Conservation (phyloP, 2,329 filamentous ascomycete genomes). For the Botrytis tulipae region DNA sequence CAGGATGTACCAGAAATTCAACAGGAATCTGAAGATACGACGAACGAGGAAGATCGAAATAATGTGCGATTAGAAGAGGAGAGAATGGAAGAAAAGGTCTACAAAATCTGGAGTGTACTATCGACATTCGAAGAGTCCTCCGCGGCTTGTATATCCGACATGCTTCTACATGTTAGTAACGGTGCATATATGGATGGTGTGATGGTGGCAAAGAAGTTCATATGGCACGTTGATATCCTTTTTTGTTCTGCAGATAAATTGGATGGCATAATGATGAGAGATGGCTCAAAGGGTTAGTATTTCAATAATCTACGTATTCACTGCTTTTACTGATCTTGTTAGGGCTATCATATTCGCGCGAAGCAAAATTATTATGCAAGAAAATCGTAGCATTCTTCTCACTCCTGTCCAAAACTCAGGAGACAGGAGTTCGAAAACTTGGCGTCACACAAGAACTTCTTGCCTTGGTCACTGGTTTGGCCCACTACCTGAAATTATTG, state of each 20-base stretch:
- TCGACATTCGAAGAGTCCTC: conserved; percentile 98
- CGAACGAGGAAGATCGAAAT: conserved; percentile 67
- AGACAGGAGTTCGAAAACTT: conserved; percentile 82
- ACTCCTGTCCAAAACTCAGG: conserved; percentile 89
- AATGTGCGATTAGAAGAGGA: conserved; percentile 83
- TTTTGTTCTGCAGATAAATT: conserved; percentile 86
- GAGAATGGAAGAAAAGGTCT: conserved; percentile 95
- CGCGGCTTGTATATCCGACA: conserved; percentile 96
- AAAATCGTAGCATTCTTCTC: conserved; percentile 99
- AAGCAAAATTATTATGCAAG: conserved; percentile 99
- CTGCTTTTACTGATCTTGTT: conserved; percentile 24
- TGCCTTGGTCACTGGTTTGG: conserved; percentile 92
- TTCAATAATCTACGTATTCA: neutral
- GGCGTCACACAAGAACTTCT: conserved; percentile 97
- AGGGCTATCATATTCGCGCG: conserved; percentile 87
- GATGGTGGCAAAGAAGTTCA: conserved; percentile 92
- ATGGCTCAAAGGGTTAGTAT: conserved; percentile 72
- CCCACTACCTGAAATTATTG: conserved; percentile 94
- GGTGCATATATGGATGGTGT: conserved; percentile 95
- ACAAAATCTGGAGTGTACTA: conserved; percentile 95
- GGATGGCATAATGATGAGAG: conserved; percentile 66
- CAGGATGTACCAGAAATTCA: conserved; percentile 48
- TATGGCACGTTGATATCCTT: conserved; percentile 89
- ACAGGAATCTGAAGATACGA: conserved; percentile 47
- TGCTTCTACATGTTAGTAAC: conserved; percentile 98